Evolutionary conservation across 2,329 filamentous ascomycete species (phyloP).

Genomic region (Periconia macrospinosa): DNA sequence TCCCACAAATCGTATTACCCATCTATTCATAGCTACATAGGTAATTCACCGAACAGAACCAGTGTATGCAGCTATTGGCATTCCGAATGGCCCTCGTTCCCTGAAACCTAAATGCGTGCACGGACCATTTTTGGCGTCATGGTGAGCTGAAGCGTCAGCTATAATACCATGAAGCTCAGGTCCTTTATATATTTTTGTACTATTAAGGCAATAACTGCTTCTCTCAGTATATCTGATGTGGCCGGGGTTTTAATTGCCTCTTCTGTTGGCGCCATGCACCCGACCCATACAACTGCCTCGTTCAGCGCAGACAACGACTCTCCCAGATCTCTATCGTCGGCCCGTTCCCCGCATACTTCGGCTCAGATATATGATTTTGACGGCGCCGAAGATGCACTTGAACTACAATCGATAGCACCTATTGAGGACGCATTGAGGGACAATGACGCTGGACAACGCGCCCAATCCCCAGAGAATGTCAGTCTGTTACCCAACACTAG

Average conservation of each 20-base stretch:
- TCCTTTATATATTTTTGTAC: not conserved
- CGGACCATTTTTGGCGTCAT: not conserved
- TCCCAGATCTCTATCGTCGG: not conserved
- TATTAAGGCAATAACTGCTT: too few species aligned
- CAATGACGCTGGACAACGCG: slow-evolving; percentile 9
- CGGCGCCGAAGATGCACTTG: slow-evolving; percentile 20
- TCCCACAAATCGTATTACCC: too few species aligned
- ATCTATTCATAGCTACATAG: too few species aligned
- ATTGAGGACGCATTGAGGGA: slow-evolving; percentile 2
- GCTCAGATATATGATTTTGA: not conserved
- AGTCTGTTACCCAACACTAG: slow-evolving; percentile 19
- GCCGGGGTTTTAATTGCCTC: not conserved
- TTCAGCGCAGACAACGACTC: not conserved
- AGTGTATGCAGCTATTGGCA: too few species aligned
- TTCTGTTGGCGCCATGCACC: not conserved
- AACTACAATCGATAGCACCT: slow-evolving; percentile 23
- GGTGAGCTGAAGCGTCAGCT: not conserved
- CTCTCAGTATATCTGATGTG: not conserved
- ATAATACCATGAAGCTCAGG: not conserved
- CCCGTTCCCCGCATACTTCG: not conserved
- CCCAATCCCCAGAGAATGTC: slow-evolving; percentile 28
- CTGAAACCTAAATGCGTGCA: not conserved
- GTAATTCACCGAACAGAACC: too few species aligned
- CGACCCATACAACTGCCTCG: not conserved
- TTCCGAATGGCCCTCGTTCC: too few species aligned